Evolutionary conservation across 306 rosid genomes (phyloP), one percentile per base, ranked within the genome.

Genomic region (Crataegus laevigata): DNA sequence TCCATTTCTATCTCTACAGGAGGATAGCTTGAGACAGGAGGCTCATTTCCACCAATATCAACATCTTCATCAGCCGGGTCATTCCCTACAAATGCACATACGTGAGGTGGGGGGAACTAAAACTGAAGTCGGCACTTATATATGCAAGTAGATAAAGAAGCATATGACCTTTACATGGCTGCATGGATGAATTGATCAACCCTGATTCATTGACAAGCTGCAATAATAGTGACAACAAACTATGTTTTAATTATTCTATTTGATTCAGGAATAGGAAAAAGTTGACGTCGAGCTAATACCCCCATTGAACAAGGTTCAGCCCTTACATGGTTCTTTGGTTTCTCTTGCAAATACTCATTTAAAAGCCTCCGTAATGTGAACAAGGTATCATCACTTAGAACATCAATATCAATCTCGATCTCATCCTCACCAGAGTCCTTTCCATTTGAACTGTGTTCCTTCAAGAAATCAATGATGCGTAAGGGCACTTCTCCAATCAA

Each of bases 141-240:
- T 40, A 51, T 29, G 66, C 81, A 80, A 66, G 50, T 26, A 73
- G 29, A 72, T 67, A 38, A 43, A 68, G 25, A 22, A 28, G 75
- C 74, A 63, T 75, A 63, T 75, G 42, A 92, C 97, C 97, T 92
- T 88, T 89, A 72, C 88, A 83, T 45, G 87, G 92, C 80, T 87
- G 97, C 88, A 92, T 78, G 24, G 97, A 90, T 74, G 92, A 90
- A 82, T 90, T 92, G 87, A 96, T 92, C 69, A 91, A 89, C 14
- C 91, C 96, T 64, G 93, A 88, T 71, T 90, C 96, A 80, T 90
- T 88, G 80, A 87, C 62, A 81, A 92, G 80, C 96, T 92, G 88
- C 85, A 87, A 62, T 26, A 82, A 36, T 72, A 64, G 22, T 64
- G 30, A 24, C 68, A 38, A 43, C 54, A 77, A 36, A 12, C 57